A percentile compares a stretch with the other conserved stretches of the same genome.
Evolutionary conservation across 2,329 filamentous ascomycete genomes (phyloP).

Genomic region (Harringtonia lauricola): DNA sequence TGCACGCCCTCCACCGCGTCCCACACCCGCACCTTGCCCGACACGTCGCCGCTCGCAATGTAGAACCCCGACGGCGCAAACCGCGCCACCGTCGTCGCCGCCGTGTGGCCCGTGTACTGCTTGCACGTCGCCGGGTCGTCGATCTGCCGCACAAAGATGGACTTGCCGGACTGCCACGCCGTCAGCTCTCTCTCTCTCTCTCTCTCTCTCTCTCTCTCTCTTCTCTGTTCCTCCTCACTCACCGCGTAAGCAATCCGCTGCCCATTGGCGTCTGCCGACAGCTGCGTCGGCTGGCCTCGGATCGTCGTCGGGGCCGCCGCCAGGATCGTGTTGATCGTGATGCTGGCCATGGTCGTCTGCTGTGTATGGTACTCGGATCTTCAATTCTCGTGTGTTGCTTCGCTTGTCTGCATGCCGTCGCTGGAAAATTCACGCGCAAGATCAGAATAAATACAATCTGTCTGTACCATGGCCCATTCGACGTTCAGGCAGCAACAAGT

Average conservation of each 20-base stretch:
- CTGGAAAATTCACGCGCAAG: no score
- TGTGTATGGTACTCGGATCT: no score
- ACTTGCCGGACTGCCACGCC: slow-evolving; percentile 69
- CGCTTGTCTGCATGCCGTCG: no score
- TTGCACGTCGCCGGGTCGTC: slow-evolving; percentile 75
- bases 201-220: background rate
- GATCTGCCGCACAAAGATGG: slow-evolving; percentile 89
- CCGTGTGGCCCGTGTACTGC: slow-evolving; percentile 88
- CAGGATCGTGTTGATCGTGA: slow-evolving; percentile 59
- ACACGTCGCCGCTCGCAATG: slow-evolving; percentile 80
- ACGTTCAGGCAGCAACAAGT: no score
- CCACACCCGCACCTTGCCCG: slow-evolving; percentile 83
- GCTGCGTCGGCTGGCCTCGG: slow-evolving; percentile 77
- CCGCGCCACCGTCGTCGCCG: slow-evolving; percentile 79
- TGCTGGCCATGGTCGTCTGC: slow-evolving; percentile 19
- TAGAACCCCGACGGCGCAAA: slow-evolving; percentile 95
- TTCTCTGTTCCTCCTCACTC: slow-evolving; percentile 30
- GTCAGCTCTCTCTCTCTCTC: background rate
- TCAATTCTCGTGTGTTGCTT: no score
- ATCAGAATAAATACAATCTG: no score
- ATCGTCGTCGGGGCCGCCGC: slow-evolving; percentile 76
- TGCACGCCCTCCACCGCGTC: slow-evolving; percentile 74
- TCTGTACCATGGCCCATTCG: no score
- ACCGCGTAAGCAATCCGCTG: slow-evolving; percentile 90
- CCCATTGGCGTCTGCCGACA: slow-evolving; percentile 80